Conservation (phyloP, 768 basidiomycete genomes). For the Nidularia sp. region DNA sequence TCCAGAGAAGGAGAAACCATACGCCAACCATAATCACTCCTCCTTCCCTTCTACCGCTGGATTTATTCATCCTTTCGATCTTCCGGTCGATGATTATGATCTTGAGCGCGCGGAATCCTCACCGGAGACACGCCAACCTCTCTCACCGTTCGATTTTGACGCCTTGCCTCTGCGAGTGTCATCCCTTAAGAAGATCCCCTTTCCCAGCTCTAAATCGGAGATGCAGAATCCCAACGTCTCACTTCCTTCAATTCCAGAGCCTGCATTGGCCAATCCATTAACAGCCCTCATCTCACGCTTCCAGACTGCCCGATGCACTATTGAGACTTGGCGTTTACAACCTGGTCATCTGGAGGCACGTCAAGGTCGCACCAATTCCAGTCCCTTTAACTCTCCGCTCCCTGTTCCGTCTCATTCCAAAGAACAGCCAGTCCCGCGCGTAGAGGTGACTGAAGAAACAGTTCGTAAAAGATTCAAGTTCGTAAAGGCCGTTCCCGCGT, state of each 20-base stretch:
- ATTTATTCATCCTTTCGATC: slow-evolving; percentile 47
- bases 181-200: background rate
- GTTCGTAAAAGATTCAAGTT: slow-evolving; percentile 37
- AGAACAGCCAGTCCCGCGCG: slow-evolving; percentile 3
- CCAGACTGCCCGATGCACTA: slow-evolving; percentile 34
- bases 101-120: slow-evolving; percentile 18
- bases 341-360: slow-evolving; percentile 17
- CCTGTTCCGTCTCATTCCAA: slow-evolving; percentile 1
- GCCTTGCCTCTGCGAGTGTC: slow-evolving; percentile 32
- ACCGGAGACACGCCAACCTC: slow-evolving; percentile 33
- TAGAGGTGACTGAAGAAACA: slow-evolving; percentile 10
- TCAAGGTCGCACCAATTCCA: slow-evolving; percentile 2
- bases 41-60: slow-evolving; percentile 27
- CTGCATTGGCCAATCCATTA: background rate
- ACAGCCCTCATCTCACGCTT: slow-evolving; percentile 33
- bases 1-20: slow-evolving; percentile 5
- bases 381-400: background rate
- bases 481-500: slow-evolving; percentile 62
- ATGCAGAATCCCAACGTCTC: background rate
- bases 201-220: background rate
- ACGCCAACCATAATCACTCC: slow-evolving; percentile 4
- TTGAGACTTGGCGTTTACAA: slow-evolving; percentile 31
- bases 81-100: slow-evolving; percentile 20
- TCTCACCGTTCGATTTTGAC: slow-evolving; percentile 48
- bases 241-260: background rate